Evolutionary conservation across 2,329 filamentous ascomycete species (phyloP), one percentile per base, ranked within the genome.

Genomic region (Talaromyces sp.): DNA sequence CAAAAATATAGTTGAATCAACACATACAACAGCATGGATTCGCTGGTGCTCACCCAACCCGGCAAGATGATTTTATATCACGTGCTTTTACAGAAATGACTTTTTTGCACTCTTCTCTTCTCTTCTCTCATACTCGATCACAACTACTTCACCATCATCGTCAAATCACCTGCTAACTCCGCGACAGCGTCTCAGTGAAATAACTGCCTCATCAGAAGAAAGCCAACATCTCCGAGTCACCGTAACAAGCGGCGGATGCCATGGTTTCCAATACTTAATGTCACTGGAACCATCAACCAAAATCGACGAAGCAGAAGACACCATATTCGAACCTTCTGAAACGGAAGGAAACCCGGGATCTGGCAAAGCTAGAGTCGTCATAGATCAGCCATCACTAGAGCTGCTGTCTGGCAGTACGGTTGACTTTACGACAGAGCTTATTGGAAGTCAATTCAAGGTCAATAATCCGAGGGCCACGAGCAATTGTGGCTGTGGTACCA

Each of bases 181-280:
- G 19, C 54, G 41, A 65, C 69, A 82, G 76, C 90, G 93, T 41
- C 87, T 97, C 37, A 84, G 86, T 65, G 85, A 92, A 69, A 96
- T 95, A 68, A 93, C 92, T 76, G 68, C 76, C 70, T 66, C 82
- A 67, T 65, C 62, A 58, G 73, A 78, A 64, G 76, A 77, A 65
- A 96, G 96, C 75, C 91, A 96, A 37, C 91, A 93, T 27, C 85
- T 99, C n/a, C 91, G 94, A 61, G 91, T 99, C 69, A 89, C 91
- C 67, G 93, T 99, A 65, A 93, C 96, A 74, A 92, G 90, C 64
- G 95, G 95, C 68, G 95, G 95, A 64, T 99, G 95, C 77, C 95
- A 99, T 78, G 95, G 95, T 59, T 99, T 99, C 77, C 95, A 99
- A 76, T 99, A 99, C 75, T 82, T 96, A 56, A 97, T 99, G 91